Base-by-base conservation (phyloP, 1,284 basidiomycete species). In the Pseudozyma sp. region DNA sequence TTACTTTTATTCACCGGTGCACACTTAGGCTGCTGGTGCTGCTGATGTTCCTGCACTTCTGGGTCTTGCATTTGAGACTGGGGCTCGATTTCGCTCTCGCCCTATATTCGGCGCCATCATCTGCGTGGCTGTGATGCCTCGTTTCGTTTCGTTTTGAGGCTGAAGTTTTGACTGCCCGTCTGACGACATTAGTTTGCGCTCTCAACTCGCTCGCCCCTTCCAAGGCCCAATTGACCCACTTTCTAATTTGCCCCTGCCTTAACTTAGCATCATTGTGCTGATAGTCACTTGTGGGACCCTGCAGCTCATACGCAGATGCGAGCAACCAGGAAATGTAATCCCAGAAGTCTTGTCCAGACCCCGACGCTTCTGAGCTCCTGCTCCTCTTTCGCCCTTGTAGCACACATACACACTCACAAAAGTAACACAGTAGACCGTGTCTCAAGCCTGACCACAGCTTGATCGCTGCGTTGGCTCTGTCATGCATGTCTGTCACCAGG, bases 91-190 rank as follows among this genome's bases (percentile, higher is more conserved):
- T 9, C 6, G 21, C 21, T 6, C 19, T 47, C 52, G 40, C 53
- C 50, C 44, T 31, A 40, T 21, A 35, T 18, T 52, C 38, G 25
- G 19, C 35, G 21, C 36, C 43, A 11, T 43, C 39, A 40, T 40
- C 39, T 35, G 38, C 67, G 61, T 70, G 67, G 67, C 61, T 56
- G 67, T 60, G 56, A 21, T 60, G 25, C 42, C 54, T 13, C 34
- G 39, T 40, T 19, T 48, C 39, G 36, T 14, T 47, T 47, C 43
- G 36, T 51, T 43, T 48, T 38, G 39, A 43, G 40, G 44, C 44
- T n/a, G 44, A 45, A 10, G 14, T 40, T 40, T 40, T 40, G 39
- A 40, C 39, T 40, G 39, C 39, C 39, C 39, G 11, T 40, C 39
- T 31, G 38, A 51, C 19, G 47, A 34, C 52, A 34, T 35, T 45